These are phyloP conservation scores for Tilletia horrida DNA, from an alignment of 1,284 basidiomycete genomes.

Conservation along the genomic window DNA sequence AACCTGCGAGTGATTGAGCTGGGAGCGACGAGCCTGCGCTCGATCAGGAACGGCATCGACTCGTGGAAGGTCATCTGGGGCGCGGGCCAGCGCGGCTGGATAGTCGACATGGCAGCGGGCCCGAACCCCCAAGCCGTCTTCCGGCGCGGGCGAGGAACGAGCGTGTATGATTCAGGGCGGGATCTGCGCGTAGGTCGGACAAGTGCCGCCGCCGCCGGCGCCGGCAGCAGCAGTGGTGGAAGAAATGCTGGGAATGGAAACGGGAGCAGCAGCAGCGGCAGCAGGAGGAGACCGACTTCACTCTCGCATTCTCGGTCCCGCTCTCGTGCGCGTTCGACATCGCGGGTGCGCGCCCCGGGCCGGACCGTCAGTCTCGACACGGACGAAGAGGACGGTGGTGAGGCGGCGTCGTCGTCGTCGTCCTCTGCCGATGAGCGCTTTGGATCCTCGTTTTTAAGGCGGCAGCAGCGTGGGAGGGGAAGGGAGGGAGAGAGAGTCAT, in stretches of 20 bases:
- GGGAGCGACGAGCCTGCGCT: slow-evolving; percentile 69
- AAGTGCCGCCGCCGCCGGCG: too few species aligned
- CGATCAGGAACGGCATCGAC: slow-evolving; percentile 71
- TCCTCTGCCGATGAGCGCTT: background rate
- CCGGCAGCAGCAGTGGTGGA: too few species aligned
- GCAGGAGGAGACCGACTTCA: background rate
- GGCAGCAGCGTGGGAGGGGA: too few species aligned
- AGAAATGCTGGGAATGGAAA: too few species aligned
- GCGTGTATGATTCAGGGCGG: background rate
- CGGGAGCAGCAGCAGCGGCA: background rate
- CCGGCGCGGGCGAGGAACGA: background rate
- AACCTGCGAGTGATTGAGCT: slow-evolving; percentile 84
- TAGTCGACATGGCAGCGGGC: slow-evolving; percentile 79
- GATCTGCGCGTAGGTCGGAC: background rate
- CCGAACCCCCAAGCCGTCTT: slow-evolving; percentile 62
- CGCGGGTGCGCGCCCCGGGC: slow-evolving; percentile 3
- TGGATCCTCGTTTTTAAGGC: background rate
- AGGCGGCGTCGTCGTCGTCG: background rate
- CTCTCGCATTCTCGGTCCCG: slow-evolving; percentile 9
- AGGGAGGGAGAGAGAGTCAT: too few species aligned
- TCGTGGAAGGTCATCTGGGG: slow-evolving; percentile 83
- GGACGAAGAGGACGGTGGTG: background rate
- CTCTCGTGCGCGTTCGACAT: background rate
- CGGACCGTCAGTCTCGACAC: slow-evolving; percentile 13
- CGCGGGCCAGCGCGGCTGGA: slow-evolving; percentile 92